Base-by-base conservation (phyloP, 495 filamentous ascomycete species). In the Pseudomonodictys pantanalensis region DNA sequence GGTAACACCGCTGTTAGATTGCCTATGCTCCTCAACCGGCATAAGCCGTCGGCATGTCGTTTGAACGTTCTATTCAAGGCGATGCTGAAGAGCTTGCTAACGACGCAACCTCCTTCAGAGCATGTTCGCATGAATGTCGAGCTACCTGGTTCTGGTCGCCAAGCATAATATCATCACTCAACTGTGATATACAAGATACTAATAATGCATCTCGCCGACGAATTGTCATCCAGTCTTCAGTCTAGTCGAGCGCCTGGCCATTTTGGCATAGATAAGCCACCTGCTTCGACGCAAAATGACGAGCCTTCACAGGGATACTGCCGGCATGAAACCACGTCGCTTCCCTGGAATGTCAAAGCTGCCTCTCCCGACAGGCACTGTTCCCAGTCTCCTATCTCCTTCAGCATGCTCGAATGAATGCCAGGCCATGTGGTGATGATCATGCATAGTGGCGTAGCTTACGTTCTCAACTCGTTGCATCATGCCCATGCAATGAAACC, bases 251-350 rank as follows among this genome's bases (percentile, higher is more conserved):
- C 49, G 49, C 49, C 49, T 52, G 22, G 18, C 18, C 28, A 52
- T 52, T n/a, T 29, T 52, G 33, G 49, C 49, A 52, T 18, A 41
- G 29, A 52, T 52, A 52, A 52, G 49, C 49, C 3, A 41, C 29
- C 18, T 52, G 22, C 22, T 52, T 7, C 18, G 22, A 35, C 32
- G 32, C 32, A 7, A 35, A 15, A 35, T 35, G 42, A 45, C 18
- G 42, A 18, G 42, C 42, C 42, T 8, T 45, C 30, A 12, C 5
- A 10, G 30, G 49, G 29, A 41, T 12, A 28, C 23, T 29, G 7
- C 18, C n/a, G n/a, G n/a, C n/a, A n/a, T n/a, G n/a, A n/a, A n/a
- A n/a, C n/a, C n/a, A n/a, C n/a, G n/a, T n/a, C n/a, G n/a, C n/a
- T n/a, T n/a, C n/a, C n/a, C n/a, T n/a, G n/a, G n/a, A n/a, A n/a